Evolutionary conservation across 1,284 basidiomycete species (phyloP).

Genomic region (Anthracocystis panici-leucophaei): DNA sequence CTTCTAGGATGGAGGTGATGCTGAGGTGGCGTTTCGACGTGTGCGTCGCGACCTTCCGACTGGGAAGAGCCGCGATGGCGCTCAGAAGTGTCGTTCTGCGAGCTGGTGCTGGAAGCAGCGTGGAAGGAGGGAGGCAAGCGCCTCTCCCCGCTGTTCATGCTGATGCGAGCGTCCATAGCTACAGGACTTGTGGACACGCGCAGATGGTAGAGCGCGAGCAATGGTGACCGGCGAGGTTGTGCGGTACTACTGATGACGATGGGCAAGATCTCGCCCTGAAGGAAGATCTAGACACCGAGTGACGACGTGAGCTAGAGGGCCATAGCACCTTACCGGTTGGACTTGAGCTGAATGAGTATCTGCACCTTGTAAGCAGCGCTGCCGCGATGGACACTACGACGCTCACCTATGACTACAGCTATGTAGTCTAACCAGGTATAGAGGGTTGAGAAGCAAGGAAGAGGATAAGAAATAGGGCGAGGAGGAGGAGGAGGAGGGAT

Average conservation of each 20-base stretch:
- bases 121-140: conserved; percentile 18
- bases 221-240: background rate
- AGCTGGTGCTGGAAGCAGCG: background rate
- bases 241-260: background rate
- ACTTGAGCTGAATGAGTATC: background rate
- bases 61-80: conserved; percentile 36
- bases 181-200: background rate
- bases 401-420: background rate
- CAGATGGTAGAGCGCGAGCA: conserved; percentile 1
- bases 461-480: background rate
- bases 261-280: conserved; percentile 6
- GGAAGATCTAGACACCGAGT: conserved; percentile 8
- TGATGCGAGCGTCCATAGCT: conserved; percentile 23
- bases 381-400: background rate
- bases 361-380: background rate
- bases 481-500: background rate
- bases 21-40: conserved; percentile 20
- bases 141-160: conserved; percentile 18
- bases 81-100: conserved; percentile 12
- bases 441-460: background rate
- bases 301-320: conserved; percentile 8
- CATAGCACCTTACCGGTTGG: conserved; percentile 5
- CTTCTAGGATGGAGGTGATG: conserved; percentile 32
- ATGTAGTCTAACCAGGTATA: background rate
- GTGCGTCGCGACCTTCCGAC: conserved; percentile 30